phyloP scores from a whole-genome alignment of 1,284 basidiomycete genomes.

The Ustanciosporium gigantosporum region DNA sequence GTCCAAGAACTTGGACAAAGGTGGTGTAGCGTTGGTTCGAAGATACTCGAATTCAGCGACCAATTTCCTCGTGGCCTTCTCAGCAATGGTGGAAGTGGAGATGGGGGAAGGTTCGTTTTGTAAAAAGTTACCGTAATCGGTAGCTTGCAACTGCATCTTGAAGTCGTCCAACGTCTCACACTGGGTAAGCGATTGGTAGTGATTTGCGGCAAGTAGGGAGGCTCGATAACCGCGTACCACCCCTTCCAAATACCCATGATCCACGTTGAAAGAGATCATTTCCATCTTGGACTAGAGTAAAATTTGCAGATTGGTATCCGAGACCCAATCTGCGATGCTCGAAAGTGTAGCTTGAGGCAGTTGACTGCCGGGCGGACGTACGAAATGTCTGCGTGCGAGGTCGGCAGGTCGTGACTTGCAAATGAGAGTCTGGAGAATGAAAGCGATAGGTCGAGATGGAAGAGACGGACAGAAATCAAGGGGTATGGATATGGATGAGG shows the following conservation, averaged over 20 bases:
- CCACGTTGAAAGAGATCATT: constrained; percentile 57
- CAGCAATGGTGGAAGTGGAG: constrained; percentile 90
- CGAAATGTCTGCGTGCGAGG: too few species aligned
- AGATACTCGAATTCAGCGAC: constrained; percentile 97
- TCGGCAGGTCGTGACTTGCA: too few species aligned
- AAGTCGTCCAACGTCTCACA: constrained; percentile 90
- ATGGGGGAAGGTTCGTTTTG: constrained; percentile 95
- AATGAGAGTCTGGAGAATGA: too few species aligned
- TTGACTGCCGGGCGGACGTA: too few species aligned
- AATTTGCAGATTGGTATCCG: too few species aligned
- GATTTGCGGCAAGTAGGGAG: constrained; percentile 81
- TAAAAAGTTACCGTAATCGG: constrained; percentile 98
- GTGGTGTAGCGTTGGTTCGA: constrained; percentile 85
- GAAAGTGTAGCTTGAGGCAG: too few species aligned
- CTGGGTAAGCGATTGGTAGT: constrained; percentile 92
- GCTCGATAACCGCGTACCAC: constrained; percentile 93
- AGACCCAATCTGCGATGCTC: too few species aligned
- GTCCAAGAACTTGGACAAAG: constrained; percentile 89
- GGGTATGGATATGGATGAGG: too few species aligned
- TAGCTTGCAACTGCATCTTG: constrained; percentile 77
- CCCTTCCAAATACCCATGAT: constrained; percentile 67
- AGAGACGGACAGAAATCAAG: too few species aligned
- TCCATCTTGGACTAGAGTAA: constrained; percentile 48
- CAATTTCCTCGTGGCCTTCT: constrained; percentile 90
- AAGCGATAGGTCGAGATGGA: too few species aligned